Conservation (phyloP, 176 grass and related monocot genomes). For the Musa schizocarpa region DNA sequence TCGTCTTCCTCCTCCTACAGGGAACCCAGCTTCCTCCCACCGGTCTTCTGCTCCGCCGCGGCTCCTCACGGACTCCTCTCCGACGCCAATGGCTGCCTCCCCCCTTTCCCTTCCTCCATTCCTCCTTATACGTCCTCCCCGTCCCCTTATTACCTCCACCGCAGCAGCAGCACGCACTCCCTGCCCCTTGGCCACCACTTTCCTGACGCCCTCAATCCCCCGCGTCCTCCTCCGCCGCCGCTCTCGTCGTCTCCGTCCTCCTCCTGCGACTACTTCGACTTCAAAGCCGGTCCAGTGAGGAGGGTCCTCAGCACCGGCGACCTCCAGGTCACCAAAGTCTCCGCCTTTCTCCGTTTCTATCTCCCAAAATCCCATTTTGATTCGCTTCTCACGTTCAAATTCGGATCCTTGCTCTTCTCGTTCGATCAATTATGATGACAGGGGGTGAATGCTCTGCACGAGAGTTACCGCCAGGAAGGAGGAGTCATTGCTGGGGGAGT, state of each 20-base stretch:
- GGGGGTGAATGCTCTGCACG: slow-evolving; percentile 49
- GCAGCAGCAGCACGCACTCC: slow-evolving; percentile 1
- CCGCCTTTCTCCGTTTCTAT: background rate
- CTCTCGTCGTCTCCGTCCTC: slow-evolving; percentile 46
- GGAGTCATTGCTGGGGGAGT: slow-evolving; percentile 1
- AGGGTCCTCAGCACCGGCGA: slow-evolving; percentile 84
- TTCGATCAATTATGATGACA: slow-evolving; percentile 18
- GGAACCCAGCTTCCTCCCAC: background rate
- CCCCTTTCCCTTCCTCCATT: background rate
- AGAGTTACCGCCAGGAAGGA: slow-evolving; percentile 24
- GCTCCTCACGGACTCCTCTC: background rate
- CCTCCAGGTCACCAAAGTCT: slow-evolving; percentile 44
- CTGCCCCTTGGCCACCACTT: background rate
- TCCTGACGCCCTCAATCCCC: background rate
- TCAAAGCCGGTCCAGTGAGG: slow-evolving; percentile 46
- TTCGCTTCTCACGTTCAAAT: background rate
- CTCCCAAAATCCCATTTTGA: background rate
- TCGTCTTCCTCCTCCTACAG: background rate
- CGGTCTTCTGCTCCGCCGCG: background rate
- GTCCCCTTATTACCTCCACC: background rate
- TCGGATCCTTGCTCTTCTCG: background rate
- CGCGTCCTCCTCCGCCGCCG: background rate
- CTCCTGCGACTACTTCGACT: slow-evolving; percentile 48
- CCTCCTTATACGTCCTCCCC: background rate
- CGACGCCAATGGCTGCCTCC: background rate